phyloP scores from a whole-genome alignment of 768 basidiomycete species.

The Lactifluus subvellereus region DNA sequence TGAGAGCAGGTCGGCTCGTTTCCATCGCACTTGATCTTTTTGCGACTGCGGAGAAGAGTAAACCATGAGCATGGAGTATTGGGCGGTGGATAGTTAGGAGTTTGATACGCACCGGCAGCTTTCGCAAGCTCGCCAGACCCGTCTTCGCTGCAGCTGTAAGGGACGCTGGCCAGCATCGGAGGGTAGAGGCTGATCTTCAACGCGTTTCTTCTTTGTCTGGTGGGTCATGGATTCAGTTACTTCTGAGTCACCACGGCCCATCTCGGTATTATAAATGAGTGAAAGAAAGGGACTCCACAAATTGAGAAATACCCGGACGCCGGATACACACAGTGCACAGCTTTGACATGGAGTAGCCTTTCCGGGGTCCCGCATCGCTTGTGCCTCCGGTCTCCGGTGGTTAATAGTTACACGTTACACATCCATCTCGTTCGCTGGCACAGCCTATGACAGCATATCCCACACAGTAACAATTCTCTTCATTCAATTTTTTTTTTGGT shows the following conservation, averaged over 20 bases:
- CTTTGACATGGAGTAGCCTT: neutral
- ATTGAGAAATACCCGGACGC: neutral
- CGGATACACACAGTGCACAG: constrained; percentile 1
- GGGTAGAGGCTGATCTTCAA: constrained; percentile 45
- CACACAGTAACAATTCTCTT: too few species aligned
- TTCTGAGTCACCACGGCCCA: constrained; percentile 21
- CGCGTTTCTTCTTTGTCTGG: constrained; percentile 75
- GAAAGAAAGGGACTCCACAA: constrained; percentile 4
- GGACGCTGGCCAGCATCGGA: constrained; percentile 61
- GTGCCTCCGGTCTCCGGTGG: neutral
- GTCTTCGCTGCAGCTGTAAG: constrained; percentile 66
- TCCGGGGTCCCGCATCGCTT: constrained; percentile 4
- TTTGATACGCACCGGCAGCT: constrained; percentile 62
- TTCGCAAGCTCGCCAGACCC: constrained; percentile 90
- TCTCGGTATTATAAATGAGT: constrained; percentile 13
- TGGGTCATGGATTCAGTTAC: constrained; percentile 36
- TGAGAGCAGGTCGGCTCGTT: constrained; percentile 82
- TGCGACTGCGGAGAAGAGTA: constrained; percentile 48
- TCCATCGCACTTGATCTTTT: constrained; percentile 93
- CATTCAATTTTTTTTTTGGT: too few species aligned
- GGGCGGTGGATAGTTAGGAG: constrained; percentile 22
- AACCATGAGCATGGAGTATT: constrained; percentile 9
- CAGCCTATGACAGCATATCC: too few species aligned
- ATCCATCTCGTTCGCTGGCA: too few species aligned
- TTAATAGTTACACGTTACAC: neutral